Percentiles rank a stretch among this genome's conserved stretches.
Evolutionary conservation across 208 protist genomes (phyloP).

Genomic region (Leishmania gerbilli): DNA sequence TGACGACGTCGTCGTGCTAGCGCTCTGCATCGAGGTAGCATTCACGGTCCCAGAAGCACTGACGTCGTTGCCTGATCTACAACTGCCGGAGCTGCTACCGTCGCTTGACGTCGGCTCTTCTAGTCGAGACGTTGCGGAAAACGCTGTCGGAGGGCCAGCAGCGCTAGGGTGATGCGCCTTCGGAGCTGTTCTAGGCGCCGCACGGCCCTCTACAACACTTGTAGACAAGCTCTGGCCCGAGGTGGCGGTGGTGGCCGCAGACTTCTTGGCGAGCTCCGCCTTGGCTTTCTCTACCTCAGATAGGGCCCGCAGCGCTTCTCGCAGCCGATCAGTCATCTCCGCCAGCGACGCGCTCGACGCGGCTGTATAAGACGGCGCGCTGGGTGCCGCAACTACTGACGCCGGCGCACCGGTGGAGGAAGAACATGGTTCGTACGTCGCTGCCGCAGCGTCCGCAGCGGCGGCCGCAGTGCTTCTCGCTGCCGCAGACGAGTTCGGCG

Average conservation of each 20-base stretch:
- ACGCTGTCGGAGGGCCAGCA: background rate
- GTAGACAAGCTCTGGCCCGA: background rate
- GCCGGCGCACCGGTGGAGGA: background rate
- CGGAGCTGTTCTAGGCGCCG: background rate
- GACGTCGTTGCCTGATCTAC: background rate
- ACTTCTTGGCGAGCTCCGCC: constrained; percentile 4
- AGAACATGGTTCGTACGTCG: background rate
- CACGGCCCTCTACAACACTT: background rate
- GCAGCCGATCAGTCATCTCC: constrained; percentile 24
- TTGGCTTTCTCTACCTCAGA: constrained; percentile 37
- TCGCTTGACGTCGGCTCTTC: background rate
- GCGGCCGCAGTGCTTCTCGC: background rate
- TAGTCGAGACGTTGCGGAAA: background rate
- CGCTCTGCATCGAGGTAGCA: background rate
- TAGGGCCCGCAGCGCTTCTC: constrained; percentile 27
- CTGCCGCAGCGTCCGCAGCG: background rate
- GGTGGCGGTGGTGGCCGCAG: background rate
- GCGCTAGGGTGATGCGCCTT: background rate
- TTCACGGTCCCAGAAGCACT: background rate
- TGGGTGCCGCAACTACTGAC: background rate
- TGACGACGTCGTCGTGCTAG: constrained; percentile 3
- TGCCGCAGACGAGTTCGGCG: background rate
- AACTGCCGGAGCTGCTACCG: background rate
- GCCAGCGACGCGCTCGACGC: constrained; percentile 9
- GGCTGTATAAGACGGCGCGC: background rate